These are phyloP conservation scores for Immersiella caudata DNA, from an alignment of 495 filamentous ascomycete genomes.

Conservation along the genomic window DNA sequence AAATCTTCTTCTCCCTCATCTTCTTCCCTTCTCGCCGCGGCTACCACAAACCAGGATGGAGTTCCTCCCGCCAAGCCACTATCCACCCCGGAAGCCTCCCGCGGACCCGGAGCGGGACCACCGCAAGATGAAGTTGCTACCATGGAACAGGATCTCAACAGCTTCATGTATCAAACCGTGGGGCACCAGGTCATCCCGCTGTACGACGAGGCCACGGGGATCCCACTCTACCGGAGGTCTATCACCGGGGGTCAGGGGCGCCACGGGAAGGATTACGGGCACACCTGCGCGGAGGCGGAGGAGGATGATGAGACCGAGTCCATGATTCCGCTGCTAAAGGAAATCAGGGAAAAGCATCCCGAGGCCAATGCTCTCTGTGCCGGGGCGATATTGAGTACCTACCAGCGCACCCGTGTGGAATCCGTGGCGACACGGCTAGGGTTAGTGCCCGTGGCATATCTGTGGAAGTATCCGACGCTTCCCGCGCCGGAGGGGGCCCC, in stretches of 20 bases:
- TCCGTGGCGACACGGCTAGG: slow-evolving; percentile 78
- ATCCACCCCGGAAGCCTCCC: not conserved
- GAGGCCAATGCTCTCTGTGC: slow-evolving; percentile 81
- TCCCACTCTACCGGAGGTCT: slow-evolving; percentile 77
- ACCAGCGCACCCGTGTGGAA: slow-evolving; percentile 93
- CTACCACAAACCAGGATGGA: too few relatives aligned
- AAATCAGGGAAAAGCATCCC: slow-evolving; percentile 66
- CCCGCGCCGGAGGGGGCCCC: slow-evolving; percentile 21
- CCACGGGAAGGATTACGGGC: slow-evolving; percentile 61
- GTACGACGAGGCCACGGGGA: slow-evolving; percentile 72
- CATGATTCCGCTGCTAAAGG: slow-evolving; percentile 69
- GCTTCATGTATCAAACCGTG: slow-evolving; percentile 99
- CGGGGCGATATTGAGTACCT: slow-evolving; percentile 90
- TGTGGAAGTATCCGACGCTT: slow-evolving; percentile 81
- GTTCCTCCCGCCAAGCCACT: not conserved
- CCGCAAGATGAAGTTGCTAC: slow-evolving; percentile 37
- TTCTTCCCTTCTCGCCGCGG: not conserved
- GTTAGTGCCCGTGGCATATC: slow-evolving; percentile 76
- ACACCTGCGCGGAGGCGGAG: slow-evolving; percentile 1
- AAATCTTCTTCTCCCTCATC: not conserved
- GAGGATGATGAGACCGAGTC: slow-evolving; percentile 82
- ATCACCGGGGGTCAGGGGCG: slow-evolving; percentile 73
- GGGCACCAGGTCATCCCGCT: slow-evolving; percentile 86
- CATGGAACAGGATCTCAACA: slow-evolving; percentile 82
- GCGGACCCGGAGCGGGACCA: not conserved